Evolutionary conservation across 78 protist species (phyloP).

Genomic region (Blattamonas nauphoetae): DNA sequence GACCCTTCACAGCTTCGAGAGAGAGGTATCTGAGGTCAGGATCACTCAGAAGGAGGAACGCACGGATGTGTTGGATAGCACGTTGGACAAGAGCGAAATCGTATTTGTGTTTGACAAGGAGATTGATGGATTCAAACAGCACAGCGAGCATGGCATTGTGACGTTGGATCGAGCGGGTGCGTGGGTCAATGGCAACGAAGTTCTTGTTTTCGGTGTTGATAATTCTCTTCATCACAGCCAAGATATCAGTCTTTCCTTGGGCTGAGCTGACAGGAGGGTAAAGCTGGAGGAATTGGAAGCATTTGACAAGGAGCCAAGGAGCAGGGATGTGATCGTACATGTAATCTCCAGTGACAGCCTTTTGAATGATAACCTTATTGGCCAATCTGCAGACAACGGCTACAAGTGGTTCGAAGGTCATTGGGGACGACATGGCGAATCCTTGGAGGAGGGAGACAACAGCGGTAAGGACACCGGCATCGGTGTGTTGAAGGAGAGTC

Average conservation of each 20-base stretch:
- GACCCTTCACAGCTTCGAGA: not conserved
- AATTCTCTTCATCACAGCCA: not conserved
- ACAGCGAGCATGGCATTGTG: conserved; percentile 14
- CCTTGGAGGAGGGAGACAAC: conserved; percentile 51
- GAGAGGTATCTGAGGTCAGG: not conserved
- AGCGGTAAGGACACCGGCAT: conserved; percentile 65
- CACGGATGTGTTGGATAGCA: not conserved
- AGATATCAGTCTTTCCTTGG: too few relatives aligned
- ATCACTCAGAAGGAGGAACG: not conserved
- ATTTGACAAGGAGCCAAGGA: conserved; percentile 89
- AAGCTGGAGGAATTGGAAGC: conserved; percentile 69
- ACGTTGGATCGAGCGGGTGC: not conserved
- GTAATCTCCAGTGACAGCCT: conserved; percentile 52
- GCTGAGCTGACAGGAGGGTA: too few relatives aligned
- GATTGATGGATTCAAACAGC: not conserved
- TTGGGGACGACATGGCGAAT: not conserved
- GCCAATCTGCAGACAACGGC: not conserved
- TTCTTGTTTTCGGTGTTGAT: not conserved
- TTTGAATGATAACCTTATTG: not conserved
- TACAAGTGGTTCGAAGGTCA: not conserved
- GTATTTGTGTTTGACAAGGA: not conserved
- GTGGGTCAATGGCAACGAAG: not conserved
- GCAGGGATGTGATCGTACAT: conserved; percentile 71
- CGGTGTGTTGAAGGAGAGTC: conserved; percentile 48
- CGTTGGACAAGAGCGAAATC: not conserved